These are phyloP conservation scores for Berkeleyomyces basicola DNA, from an alignment of 2,329 filamentous ascomycete species.

Conservation along the genomic window DNA sequence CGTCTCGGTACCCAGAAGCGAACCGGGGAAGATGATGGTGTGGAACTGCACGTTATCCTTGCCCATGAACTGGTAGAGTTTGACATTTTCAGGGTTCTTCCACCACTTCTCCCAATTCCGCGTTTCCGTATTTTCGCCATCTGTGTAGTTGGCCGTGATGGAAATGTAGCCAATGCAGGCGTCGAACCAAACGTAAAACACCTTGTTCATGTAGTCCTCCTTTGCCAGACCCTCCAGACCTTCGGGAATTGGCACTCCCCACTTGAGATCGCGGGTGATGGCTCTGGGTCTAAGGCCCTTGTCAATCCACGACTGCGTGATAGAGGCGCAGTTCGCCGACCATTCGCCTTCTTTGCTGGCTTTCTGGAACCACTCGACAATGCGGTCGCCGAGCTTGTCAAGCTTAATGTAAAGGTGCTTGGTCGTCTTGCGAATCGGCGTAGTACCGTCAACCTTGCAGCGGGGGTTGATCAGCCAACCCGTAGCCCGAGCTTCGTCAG, in stretches of 20 bases:
- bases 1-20: slow-evolving; percentile 67
- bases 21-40: slow-evolving; percentile 69
- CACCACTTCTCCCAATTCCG: slow-evolving; percentile 88
- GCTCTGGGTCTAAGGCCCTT: slow-evolving; percentile 73
- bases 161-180: slow-evolving; percentile 91
- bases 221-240: slow-evolving; percentile 32
- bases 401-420: slow-evolving; percentile 84
- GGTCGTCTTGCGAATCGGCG: slow-evolving; percentile 62
- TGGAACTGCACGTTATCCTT: slow-evolving; percentile 53
- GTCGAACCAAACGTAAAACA: slow-evolving; percentile 89
- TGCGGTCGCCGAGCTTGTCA: slow-evolving; percentile 62
- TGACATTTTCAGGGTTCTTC: slow-evolving; percentile 74
- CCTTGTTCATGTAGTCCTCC: slow-evolving; percentile 42
- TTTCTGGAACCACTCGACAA: slow-evolving; percentile 62
- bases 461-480: slow-evolving; percentile 58
- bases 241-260: slow-evolving; percentile 52
- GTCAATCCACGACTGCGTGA: slow-evolving; percentile 66
- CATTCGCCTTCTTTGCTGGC: slow-evolving; percentile 59
- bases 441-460: slow-evolving; percentile 79
- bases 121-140: slow-evolving; percentile 26
- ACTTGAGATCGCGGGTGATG: slow-evolving; percentile 84
- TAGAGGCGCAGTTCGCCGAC: slow-evolving; percentile 58
- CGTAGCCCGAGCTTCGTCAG: slow-evolving; percentile 22
- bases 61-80: slow-evolving; percentile 89
- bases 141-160: slow-evolving; percentile 79